These are phyloP conservation scores for Bauhinia variegata DNA, from an alignment of 306 rosid genomes.

Conservation along the genomic window DNA sequence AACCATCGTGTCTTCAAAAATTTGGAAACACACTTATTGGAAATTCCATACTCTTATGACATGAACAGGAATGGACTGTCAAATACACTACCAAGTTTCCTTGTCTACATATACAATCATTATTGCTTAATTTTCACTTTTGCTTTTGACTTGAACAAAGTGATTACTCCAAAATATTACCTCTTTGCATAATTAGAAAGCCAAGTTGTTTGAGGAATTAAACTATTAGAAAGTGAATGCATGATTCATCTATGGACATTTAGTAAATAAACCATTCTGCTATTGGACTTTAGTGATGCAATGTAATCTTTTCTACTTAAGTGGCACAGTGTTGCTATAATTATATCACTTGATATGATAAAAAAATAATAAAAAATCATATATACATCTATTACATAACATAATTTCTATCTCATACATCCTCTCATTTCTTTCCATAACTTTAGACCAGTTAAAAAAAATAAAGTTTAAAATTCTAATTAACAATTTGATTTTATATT, in stretches of 20 bases:
- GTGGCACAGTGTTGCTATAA: constrained; percentile 37
- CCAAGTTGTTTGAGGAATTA: constrained; percentile 34
- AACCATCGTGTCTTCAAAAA: too few relatives aligned
- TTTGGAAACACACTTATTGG: too few relatives aligned
- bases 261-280: constrained; percentile 33
- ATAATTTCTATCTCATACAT: too few relatives aligned
- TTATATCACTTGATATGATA: constrained; percentile 36
- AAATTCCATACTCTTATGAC: constrained; percentile 12
- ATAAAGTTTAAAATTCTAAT: too few relatives aligned
- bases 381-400: too few relatives aligned
- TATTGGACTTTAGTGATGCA: constrained; percentile 61
- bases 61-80: constrained; percentile 14
- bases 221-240: constrained; percentile 30
- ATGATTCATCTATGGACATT: constrained; percentile 44
- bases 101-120: constrained; percentile 27
- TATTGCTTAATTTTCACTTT: constrained; percentile 22
- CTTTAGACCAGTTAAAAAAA: too few relatives aligned
- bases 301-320: constrained; percentile 45
- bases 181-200: constrained; percentile 43
- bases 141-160: constrained; percentile 44
- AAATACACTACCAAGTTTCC: constrained; percentile 36
- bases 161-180: constrained; percentile 24
- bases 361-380: too few relatives aligned
- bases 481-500: too few relatives aligned
- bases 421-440: too few relatives aligned